Evolutionary conservation across 192 early-diverging fungal species (phyloP).

Genomic region (Chytriomyces sp.): DNA sequence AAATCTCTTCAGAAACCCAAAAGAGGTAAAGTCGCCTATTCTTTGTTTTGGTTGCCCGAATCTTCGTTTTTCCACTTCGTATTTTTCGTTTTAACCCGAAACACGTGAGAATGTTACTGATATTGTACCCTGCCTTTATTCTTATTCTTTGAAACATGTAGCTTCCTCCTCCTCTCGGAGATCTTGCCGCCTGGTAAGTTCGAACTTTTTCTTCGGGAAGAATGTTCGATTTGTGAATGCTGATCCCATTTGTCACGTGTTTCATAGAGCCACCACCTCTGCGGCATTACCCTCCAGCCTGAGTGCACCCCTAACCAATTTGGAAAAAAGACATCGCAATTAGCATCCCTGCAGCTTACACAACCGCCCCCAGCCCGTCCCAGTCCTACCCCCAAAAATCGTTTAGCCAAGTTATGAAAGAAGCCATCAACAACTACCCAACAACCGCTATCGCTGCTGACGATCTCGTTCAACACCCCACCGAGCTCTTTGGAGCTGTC

Average conservation of each 20-base stretch:
- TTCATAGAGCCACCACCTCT: constrained; percentile 36
- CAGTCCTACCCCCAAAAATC: background rate
- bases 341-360: background rate
- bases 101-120: background rate
- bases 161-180: constrained; percentile 13
- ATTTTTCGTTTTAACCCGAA: background rate
- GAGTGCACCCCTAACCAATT: background rate
- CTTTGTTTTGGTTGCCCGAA: too few species aligned
- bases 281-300: constrained; percentile 25
- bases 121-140: constrained; percentile 1
- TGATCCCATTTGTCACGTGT: background rate
- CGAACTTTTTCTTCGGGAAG: background rate
- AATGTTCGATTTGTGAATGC: background rate
- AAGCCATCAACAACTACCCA: constrained; percentile 2
- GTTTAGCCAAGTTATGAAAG: constrained; percentile 27
- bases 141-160: background rate
- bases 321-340: background rate
- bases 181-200: constrained; percentile 36
- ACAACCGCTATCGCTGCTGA: constrained; percentile 2
- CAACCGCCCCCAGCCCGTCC: constrained; percentile 9
- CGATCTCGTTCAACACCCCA: background rate
- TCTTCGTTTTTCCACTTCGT: background rate
- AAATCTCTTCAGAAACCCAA: constrained; percentile 35
- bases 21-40: constrained; percentile 5
- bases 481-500: background rate